Base-by-base conservation (phyloP, 768 basidiomycete genomes). In the Termitomyces sp. region DNA sequence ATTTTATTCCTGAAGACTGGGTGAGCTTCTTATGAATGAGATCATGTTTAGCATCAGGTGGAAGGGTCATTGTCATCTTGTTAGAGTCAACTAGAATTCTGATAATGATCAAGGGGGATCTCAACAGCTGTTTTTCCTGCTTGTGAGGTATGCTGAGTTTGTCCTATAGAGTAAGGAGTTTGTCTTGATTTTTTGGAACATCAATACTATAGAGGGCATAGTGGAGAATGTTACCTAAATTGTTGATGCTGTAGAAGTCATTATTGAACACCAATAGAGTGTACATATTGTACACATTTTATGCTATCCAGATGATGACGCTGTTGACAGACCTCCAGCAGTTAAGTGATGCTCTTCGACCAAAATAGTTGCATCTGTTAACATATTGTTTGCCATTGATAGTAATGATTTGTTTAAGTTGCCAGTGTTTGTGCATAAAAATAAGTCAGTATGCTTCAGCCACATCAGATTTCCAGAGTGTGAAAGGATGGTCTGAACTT, bases 391-490 rank as follows among this genome's bases (percentile, higher is more conserved):
- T 12, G 8, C 14, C 14, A 16, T 46, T 17, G 10, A 46, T 29
- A 1, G 27, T 25, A 5, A n/a, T 12, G 4, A 46, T 46, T 21
- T 46, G 44, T 14, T 46, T 46, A 3, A 29, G 14, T 27, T 46
- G 76, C 77, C 77, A 78, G 0, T 63, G 34, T 0, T 68, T 72
- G 41, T 75, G 69, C 61, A 76, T 64, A 0, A 75, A 78, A 14
- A 76, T 52, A 0, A 68, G 63, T 0, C 69, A 57, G 31, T 75
- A 80, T 0, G 78, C 78, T 17, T 72, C 64, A 0, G 68, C 55
- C 0, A 81, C 67, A 46, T 81, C 75, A 0, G 72, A 72, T 40
- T 78, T 79, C 66, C 69, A 77, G 0, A 71, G 25, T 4, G 62
- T 53, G 0, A 68, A 41, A 10, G 29, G 6, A 5, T 16, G 8